Base-by-base conservation (phyloP, 1,284 basidiomycete genomes). In the Takashimella koratensis region DNA sequence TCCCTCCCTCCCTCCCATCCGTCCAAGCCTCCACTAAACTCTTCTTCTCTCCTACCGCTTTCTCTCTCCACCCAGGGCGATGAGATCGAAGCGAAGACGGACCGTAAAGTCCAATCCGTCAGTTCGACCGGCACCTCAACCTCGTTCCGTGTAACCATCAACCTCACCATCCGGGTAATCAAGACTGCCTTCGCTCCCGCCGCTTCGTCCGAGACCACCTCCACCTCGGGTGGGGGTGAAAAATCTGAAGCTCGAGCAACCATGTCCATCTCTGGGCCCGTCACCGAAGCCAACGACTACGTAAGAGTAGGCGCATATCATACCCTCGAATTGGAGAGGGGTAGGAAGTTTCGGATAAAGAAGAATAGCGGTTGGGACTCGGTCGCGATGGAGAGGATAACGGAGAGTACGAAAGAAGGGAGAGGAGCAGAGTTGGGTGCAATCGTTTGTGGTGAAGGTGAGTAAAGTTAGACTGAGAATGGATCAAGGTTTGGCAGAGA, bases 251-350 rank as follows among this genome's bases (percentile, higher is more conserved):
- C 76, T 5, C 77, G 76, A 41, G 77, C 90, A 1, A 80, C 88
- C 16, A 79, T 99, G 40, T 89, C 95, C 58, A 86, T 99, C 52
- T 83, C 90, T 10, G 96, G 96, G 3, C 83, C 84, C 56, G 92
- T 98, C 19, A 84, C 84, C n/a, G 82, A 83, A 48, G 95, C 98
- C 78, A 98, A 97, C 66, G 82, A 81, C 27, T 86, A 94, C 71
- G 96, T 98, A 53, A 90, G 90, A 72, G 82, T 98, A 70, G 94
- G 95, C 3, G 92, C 95, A 19, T 95, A 85, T 74, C 96, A 99
- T 71, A 98, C 96, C 0, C 80, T 98, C 25, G 95, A 98, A 68
- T 80, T 99, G 43, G 96, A 98, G 72, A 70, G 75, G 10, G 41
- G 36, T 16, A 41, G 22, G 21, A 51, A 52, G 44, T 83, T 99